Conservation (phyloP, 2,329 filamentous ascomycete genomes). For the Mycosphaerella arachidis region DNA sequence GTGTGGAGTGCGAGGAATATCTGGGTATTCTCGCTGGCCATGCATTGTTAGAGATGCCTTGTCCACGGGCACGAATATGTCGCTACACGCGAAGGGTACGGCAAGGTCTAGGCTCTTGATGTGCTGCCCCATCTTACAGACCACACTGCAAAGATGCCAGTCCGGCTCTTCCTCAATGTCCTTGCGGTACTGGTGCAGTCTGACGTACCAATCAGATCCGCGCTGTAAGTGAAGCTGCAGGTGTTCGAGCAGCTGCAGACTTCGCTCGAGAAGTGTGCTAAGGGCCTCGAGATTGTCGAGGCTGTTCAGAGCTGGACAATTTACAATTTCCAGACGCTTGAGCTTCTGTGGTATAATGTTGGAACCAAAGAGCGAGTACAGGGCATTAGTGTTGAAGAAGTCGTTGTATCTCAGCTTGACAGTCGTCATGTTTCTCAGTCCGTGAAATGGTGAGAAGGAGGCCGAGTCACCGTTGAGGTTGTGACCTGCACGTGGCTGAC, state of each 20-base stretch:
- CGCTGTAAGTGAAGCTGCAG: conserved; percentile 19
- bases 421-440: conserved; percentile 16
- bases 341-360: conserved; percentile 16
- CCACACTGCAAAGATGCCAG: conserved; percentile 21
- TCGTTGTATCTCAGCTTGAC: conserved; percentile 13
- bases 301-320: conserved; percentile 14
- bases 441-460: conserved; percentile 15
- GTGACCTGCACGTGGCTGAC: not conserved
- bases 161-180: conserved; percentile 16
- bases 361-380: conserved; percentile 16
- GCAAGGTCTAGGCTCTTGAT: conserved; percentile 22
- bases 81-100: conserved; percentile 20
- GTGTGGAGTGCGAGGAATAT: conserved; percentile 11
- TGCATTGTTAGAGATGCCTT: not conserved
- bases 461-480: not conserved
- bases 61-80: conserved; percentile 11
- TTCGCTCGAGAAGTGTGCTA: conserved; percentile 15
- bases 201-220: not conserved
- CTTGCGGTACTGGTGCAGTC: conserved; percentile 1
- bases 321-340: conserved; percentile 20
- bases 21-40: conserved; percentile 5
- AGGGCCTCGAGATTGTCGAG: conserved; percentile 7
- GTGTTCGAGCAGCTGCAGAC: conserved; percentile 14
- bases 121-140: conserved; percentile 14
- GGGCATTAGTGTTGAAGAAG: not conserved